These are phyloP conservation scores for Sarocladium brachiariae DNA, from an alignment of 2,329 filamentous ascomycete species.

Conservation along the genomic window DNA sequence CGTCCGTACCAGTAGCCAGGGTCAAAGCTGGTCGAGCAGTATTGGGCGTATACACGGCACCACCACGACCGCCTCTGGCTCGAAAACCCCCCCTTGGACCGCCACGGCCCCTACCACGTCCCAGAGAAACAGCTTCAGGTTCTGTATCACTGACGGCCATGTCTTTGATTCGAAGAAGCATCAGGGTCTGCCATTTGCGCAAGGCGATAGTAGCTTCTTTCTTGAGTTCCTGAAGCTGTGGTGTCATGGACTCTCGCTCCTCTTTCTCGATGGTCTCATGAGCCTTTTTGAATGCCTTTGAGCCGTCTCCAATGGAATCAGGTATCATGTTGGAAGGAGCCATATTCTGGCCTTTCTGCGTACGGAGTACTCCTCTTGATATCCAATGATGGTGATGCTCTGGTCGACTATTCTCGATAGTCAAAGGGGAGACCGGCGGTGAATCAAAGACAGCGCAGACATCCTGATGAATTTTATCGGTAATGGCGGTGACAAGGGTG, in stretches of 20 bases:
- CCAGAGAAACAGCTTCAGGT: constrained; percentile 12
- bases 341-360: neutral
- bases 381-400: constrained; percentile 27
- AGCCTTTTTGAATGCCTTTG: constrained; percentile 20
- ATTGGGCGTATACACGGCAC: neutral
- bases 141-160: constrained; percentile 45
- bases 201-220: constrained; percentile 64
- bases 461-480: constrained; percentile 48
- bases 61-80: constrained; percentile 20
- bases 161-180: constrained; percentile 65
- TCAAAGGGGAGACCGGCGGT: constrained; percentile 27
- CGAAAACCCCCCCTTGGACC: constrained; percentile 18
- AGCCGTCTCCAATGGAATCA: constrained; percentile 10
- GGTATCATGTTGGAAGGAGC: constrained; percentile 4
- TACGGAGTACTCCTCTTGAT: constrained; percentile 24
- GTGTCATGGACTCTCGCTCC: constrained; percentile 29
- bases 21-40: neutral
- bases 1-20: constrained; percentile 5
- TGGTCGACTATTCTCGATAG: constrained; percentile 19
- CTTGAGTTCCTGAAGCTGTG: constrained; percentile 57
- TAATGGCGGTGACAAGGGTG: constrained; percentile 44
- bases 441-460: constrained; percentile 47
- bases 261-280: constrained; percentile 25
- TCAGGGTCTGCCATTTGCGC: constrained; percentile 69
- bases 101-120: constrained; percentile 30